Evolutionary conservation across 805 yeast genomes (phyloP).

Genomic region (Hemisphaericaspora nanyangensis): DNA sequence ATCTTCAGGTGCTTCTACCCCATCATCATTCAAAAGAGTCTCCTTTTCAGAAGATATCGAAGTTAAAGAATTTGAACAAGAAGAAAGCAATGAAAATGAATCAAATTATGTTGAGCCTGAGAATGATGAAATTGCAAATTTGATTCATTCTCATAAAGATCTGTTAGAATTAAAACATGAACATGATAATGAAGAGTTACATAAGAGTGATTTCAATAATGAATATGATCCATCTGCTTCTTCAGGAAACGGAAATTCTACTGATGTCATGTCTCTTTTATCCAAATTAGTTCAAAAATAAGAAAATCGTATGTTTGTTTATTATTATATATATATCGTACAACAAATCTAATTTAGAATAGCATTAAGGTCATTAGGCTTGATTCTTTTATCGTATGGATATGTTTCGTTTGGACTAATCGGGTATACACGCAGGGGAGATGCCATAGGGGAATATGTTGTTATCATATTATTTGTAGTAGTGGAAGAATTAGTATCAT

Average conservation of each 20-base stretch:
- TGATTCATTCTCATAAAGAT: slow-evolving; percentile 25
- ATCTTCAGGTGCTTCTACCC: slow-evolving; percentile 23
- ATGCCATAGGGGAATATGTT: neutral
- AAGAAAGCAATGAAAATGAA: slow-evolving; percentile 25
- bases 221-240: slow-evolving; percentile 7
- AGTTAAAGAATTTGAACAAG: slow-evolving; percentile 38
- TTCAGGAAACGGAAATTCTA: slow-evolving; percentile 4
- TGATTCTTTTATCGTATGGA: neutral
- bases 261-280: slow-evolving; percentile 29
- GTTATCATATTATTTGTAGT: too few relatives aligned
- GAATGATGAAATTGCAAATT: slow-evolving; percentile 15
- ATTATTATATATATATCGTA: neutral
- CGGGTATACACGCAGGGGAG: neutral
- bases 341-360: slow-evolving; percentile 7
- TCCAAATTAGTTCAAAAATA: slow-evolving; percentile 21
- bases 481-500: neutral
- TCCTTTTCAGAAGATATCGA: slow-evolving; percentile 41
- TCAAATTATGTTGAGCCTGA: slow-evolving; percentile 18
- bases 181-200: slow-evolving; percentile 12
- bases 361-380: slow-evolving; percentile 7
- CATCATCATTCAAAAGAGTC: slow-evolving; percentile 26
- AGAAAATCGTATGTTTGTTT: neutral
- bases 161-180: slow-evolving; percentile 28
- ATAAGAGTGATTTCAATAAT: slow-evolving; percentile 10
- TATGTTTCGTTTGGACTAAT: neutral